Conservation (phyloP, 2,329 filamentous ascomycete species). For the Drechslerella coelobrocha region DNA sequence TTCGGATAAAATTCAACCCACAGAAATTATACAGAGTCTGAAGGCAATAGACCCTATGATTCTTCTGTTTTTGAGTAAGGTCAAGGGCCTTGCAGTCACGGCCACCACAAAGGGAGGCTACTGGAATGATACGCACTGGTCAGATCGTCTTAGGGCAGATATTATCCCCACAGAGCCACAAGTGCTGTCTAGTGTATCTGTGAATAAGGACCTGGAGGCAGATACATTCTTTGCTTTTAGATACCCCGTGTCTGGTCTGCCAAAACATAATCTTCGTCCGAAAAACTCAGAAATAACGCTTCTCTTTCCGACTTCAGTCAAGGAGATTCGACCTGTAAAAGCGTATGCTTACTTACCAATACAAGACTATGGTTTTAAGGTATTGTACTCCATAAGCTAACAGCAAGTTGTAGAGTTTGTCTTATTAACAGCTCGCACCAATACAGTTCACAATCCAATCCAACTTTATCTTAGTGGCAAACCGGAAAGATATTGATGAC, state of each 20-base stretch:
- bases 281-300: not conserved
- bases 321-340: not conserved
- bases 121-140: not conserved
- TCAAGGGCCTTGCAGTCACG: constrained; percentile 51
- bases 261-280: not conserved
- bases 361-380: not conserved
- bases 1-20: constrained; percentile 39
- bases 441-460: not conserved
- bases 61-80: constrained; percentile 56
- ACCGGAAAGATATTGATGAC: constrained; percentile 1
- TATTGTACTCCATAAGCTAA: too few species aligned
- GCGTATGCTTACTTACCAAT: not conserved
- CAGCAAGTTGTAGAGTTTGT: too few species aligned
- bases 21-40: constrained; percentile 52
- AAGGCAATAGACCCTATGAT: constrained; percentile 54
- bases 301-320: not conserved
- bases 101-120: not conserved
- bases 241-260: not conserved
- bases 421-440: too few species aligned
- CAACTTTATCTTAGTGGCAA: not conserved
- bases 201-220: not conserved
- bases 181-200: not conserved
- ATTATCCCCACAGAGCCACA: not conserved
- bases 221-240: not conserved
- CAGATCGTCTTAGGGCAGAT: not conserved